Conservation (phyloP, 169 alveolate species). For the Plasmodium malariae region DNA sequence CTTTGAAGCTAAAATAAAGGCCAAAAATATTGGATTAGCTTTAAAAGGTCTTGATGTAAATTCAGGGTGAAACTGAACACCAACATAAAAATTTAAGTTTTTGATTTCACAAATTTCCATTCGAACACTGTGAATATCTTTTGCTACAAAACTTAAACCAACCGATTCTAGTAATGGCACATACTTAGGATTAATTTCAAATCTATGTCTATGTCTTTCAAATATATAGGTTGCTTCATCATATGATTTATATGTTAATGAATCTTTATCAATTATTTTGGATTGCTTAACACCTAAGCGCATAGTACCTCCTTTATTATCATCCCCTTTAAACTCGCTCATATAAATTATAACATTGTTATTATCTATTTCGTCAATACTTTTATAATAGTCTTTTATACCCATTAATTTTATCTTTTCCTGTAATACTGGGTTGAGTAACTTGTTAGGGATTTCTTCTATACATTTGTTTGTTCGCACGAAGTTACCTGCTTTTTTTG, state of each 20-base stretch:
- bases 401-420: constrained; percentile 67
- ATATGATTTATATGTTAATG: constrained; percentile 92
- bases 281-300: constrained; percentile 94
- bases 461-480: constrained; percentile 19
- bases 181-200: constrained; percentile 92
- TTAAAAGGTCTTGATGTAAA: constrained; percentile 91
- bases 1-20: constrained; percentile 88
- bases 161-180: constrained; percentile 87
- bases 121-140: constrained; percentile 90
- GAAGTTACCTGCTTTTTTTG: not conserved
- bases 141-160: constrained; percentile 93
- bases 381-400: constrained; percentile 61
- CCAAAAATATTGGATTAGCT: constrained; percentile 92
- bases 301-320: constrained; percentile 93
- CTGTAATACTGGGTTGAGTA: constrained; percentile 20
- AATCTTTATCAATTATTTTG: constrained; percentile 85
- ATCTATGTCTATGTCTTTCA: constrained; percentile 97
- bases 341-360: constrained; percentile 78
- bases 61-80: constrained; percentile 97
- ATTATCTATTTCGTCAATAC: constrained; percentile 70
- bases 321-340: constrained; percentile 84
- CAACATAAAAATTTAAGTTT: constrained; percentile 93
- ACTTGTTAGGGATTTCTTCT: constrained; percentile 47
- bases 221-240: constrained; percentile 86
- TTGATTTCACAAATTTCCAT: constrained; percentile 92